Evolutionary conservation across 2,329 filamentous ascomycete genomes (phyloP), one percentile per base, ranked within the genome.

Genomic region (Chrysoporthe austroafricana): DNA sequence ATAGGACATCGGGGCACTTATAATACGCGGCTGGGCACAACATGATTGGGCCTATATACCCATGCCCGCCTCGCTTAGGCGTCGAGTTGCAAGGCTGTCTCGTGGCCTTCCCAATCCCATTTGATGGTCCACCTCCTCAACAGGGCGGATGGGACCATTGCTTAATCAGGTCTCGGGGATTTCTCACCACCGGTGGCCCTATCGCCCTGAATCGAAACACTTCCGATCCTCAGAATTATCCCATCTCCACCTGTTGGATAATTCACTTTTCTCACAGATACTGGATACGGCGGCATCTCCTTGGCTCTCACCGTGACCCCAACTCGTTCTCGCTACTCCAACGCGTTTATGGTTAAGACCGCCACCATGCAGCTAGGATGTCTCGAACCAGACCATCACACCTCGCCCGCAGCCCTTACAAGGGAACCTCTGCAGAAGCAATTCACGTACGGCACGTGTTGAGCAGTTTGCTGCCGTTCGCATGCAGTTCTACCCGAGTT

Each of bases 21-120:
- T 9, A 62, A 36, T 2, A 46, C 32, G 44, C 26, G 42, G 44
- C 59, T 62, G 21, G n/a, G 44, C 21, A 46, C 26, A 42, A 46
- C 14, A n/a, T 36, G 18, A 50, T 48, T 52, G 44, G 32, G 14
- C 43, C 43, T 6, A 16, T 57, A 16, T 18, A 32, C 21, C 36
- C 21, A 2, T 14, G n/a, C 48, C 36, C 34, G 43, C 44, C 39
- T 62, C 60, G 60, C 32, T 50, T 56, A 54, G 48, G 36, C 21
- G 46, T 54, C 34, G 32, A 54, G 9, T 7, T 57, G 48, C 58
- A 48, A 62, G 66, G 52, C 39, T 64, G 57, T 65, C 63, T 67
- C 66, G 62, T 67, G 46, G 66, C 62, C 59, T 65, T 54, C 36
- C 57, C 57, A 42, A 14, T 60, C 34, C 14, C 11, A 18, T 39